Conservation (phyloP, 345 rosid species). For the Durio zibethinus region DNA sequence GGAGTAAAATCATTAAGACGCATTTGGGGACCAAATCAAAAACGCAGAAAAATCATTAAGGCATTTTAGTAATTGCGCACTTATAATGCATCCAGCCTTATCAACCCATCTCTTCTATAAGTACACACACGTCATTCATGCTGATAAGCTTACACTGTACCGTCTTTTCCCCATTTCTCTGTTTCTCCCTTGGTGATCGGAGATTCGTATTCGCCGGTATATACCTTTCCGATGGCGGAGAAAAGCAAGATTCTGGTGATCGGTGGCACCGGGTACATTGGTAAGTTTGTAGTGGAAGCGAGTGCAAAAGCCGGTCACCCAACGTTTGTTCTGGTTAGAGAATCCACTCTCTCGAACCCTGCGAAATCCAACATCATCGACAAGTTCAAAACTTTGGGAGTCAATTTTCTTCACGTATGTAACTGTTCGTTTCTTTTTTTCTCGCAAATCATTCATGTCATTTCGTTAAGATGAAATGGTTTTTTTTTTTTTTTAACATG, state of each 20-base stretch:
- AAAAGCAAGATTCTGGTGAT: constrained; percentile 38
- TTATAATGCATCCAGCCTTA: neutral
- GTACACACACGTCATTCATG: neutral
- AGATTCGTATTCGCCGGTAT: neutral
- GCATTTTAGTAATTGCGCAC: neutral
- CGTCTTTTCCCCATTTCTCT: neutral
- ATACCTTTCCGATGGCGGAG: constrained; percentile 8
- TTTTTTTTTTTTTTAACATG: neutral
- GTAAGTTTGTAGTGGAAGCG: constrained; percentile 32
- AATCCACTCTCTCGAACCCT: constrained; percentile 28
- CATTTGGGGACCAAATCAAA: neutral
- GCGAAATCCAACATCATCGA: constrained; percentile 29
- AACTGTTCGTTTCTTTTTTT: neutral
- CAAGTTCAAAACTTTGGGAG: constrained; percentile 29
- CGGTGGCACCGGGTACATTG: constrained; percentile 40
- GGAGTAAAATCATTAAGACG: neutral
- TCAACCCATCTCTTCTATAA: too few species aligned
- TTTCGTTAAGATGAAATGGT: neutral
- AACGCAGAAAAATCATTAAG: neutral
- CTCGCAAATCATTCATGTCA: neutral
- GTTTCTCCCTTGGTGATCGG: neutral
- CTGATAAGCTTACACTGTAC: neutral
- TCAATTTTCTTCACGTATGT: constrained; percentile 19
- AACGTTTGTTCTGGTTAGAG: constrained; percentile 33
- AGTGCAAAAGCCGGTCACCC: constrained; percentile 32